Conservation (phyloP, 1,284 basidiomycete species). For the Schizophyllum commune region DNA sequence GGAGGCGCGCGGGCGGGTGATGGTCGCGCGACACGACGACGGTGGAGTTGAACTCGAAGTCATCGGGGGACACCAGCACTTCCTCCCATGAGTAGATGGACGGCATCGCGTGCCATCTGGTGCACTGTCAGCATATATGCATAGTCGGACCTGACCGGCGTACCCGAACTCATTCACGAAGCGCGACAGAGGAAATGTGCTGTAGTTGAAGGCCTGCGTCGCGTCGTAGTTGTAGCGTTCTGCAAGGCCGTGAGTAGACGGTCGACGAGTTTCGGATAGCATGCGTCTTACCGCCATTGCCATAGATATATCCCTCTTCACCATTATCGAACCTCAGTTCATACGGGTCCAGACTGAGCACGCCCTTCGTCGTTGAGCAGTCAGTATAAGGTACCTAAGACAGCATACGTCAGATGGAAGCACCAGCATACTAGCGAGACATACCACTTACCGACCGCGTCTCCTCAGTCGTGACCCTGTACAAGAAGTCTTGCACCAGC, state of each 20-base stretch:
- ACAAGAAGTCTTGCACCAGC: constrained; percentile 47
- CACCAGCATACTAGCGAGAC: neutral
- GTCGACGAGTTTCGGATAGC: too few relatives aligned
- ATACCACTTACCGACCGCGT: constrained; percentile 36
- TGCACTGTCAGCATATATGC: neutral
- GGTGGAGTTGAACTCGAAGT: constrained; percentile 54
- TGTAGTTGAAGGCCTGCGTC: constrained; percentile 45
- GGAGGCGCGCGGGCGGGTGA: constrained; percentile 47
- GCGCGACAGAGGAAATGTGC: constrained; percentile 46
- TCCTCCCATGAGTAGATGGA: constrained; percentile 59
- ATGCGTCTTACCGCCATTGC: constrained; percentile 47
- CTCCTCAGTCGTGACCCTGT: constrained; percentile 40
- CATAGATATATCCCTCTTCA: constrained; percentile 46
- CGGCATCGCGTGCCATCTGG: constrained; percentile 59
- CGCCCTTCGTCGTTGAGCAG: constrained; percentile 53
- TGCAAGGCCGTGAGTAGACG: too few relatives aligned
- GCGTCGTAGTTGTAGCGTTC: constrained; percentile 57
- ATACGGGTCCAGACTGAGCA: constrained; percentile 50
- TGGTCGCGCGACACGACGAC: constrained; percentile 53
- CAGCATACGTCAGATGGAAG: neutral
- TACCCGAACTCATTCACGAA: constrained; percentile 60
- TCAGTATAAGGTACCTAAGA: constrained; percentile 53
- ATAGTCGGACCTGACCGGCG: constrained; percentile 3
- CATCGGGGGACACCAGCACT: constrained; percentile 39
- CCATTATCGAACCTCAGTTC: constrained; percentile 43